Evolutionary conservation across 257 asterid genomes (phyloP).

Genomic region (Solanum tarijense): DNA sequence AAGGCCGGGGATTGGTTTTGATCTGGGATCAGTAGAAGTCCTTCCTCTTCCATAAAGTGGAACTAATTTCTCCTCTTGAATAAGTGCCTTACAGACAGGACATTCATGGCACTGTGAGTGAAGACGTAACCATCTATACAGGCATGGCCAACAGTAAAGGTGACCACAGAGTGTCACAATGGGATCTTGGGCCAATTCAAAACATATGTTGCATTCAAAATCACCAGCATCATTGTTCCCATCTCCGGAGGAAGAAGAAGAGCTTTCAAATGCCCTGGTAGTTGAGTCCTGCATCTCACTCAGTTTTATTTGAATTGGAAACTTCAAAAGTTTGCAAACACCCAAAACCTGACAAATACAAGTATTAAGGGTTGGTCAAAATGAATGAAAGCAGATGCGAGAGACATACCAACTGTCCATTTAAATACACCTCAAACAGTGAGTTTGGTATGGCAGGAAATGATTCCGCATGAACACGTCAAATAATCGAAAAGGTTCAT

Average conservation of each 20-base stretch:
- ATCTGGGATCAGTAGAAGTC: slow-evolving; percentile 38
- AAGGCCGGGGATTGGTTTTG: slow-evolving; percentile 27
- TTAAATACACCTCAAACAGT: background rate
- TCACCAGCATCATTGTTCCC: slow-evolving; percentile 34
- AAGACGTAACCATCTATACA: slow-evolving; percentile 75
- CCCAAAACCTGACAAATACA: background rate
- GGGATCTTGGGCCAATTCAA: slow-evolving; percentile 83
- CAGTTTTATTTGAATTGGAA: slow-evolving; percentile 11
- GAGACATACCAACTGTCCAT: background rate
- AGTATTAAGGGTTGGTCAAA: background rate
- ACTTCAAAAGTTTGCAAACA: background rate
- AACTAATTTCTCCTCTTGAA: slow-evolving; percentile 63
- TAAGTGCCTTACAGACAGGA: slow-evolving; percentile 81
- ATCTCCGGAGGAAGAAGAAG: slow-evolving; percentile 31
- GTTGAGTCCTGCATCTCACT: slow-evolving; percentile 24
- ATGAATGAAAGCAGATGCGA: background rate
- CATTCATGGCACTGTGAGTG: slow-evolving; percentile 87
- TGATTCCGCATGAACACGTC: background rate
- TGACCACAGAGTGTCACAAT: slow-evolving; percentile 93
- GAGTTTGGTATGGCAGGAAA: background rate
- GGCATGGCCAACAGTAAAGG: slow-evolving; percentile 98
- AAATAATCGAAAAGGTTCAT: background rate
- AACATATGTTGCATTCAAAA: slow-evolving; percentile 89
- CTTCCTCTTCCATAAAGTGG: slow-evolving; percentile 91
- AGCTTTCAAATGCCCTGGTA: slow-evolving; percentile 15